A percentile compares a stretch with the other conserved stretches of the same genome.
Conservation (phyloP, 306 rosid genomes). For the Cucumis melo region DNA sequence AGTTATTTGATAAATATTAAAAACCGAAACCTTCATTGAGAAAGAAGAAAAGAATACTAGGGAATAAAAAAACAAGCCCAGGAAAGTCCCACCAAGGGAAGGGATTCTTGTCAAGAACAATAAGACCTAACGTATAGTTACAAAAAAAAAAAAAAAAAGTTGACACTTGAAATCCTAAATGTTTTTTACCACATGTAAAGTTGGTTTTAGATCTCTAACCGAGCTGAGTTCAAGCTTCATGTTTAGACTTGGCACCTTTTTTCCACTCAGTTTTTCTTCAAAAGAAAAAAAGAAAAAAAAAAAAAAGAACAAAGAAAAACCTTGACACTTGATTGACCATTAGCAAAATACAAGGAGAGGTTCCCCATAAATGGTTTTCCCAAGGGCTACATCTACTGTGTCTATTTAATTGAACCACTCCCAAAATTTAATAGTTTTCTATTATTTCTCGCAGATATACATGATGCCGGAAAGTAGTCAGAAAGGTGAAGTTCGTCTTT, state of each 20-base stretch:
- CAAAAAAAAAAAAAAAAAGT: no score
- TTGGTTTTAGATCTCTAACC: neutral
- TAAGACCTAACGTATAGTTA: no score
- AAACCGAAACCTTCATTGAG: no score
- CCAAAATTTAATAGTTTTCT: neutral
- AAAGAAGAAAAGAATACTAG: no score
- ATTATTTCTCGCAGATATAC: constrained; percentile 43
- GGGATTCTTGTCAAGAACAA: no score
- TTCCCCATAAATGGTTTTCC: neutral
- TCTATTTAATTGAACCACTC: neutral
- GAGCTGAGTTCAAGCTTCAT: neutral
- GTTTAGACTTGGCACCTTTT: neutral
- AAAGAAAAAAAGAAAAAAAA: no score
- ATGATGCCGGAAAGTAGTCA: constrained; percentile 89
- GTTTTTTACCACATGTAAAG: neutral
- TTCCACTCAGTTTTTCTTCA: no score
- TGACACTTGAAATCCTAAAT: neutral
- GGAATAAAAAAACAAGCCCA: no score
- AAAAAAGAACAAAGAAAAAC: no score
- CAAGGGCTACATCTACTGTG: neutral
- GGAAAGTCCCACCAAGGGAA: no score
- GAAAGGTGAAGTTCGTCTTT: constrained; percentile 87
- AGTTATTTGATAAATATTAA: no score
- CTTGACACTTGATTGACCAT: neutral
- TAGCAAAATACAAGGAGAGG: neutral